Conservation (phyloP, 2,329 filamentous ascomycete species). For the Fusarium sarcochroum region DNA sequence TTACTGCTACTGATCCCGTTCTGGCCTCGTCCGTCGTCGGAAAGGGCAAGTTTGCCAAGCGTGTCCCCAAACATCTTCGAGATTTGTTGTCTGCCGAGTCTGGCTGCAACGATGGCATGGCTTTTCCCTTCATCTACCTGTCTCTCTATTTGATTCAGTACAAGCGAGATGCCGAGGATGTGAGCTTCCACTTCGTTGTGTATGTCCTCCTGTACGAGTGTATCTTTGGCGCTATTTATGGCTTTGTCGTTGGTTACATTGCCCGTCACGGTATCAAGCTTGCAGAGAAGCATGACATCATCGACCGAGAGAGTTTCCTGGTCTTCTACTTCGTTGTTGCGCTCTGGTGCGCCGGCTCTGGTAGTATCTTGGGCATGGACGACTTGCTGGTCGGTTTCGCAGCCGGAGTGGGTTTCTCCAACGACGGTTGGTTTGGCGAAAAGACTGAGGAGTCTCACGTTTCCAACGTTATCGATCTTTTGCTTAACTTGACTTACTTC, state of each 20-base stretch:
- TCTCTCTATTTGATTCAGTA: slow-evolving; percentile 91
- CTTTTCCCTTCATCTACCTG: slow-evolving; percentile 97
- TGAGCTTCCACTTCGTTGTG: slow-evolving; percentile 89
- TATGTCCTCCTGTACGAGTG: slow-evolving; percentile 95
- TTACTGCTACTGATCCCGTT: slow-evolving; percentile 97
- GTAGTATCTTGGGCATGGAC: slow-evolving; percentile 90
- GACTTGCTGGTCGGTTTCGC: slow-evolving; percentile 95
- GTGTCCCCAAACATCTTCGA: slow-evolving; percentile 96
- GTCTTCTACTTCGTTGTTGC: slow-evolving; percentile 99
- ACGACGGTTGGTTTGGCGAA: slow-evolving; percentile 98
- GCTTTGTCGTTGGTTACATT: slow-evolving; percentile 88
- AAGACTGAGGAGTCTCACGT: slow-evolving; percentile 99
- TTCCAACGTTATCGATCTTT: slow-evolving; percentile 97
- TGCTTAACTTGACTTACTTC: slow-evolving; percentile 98
- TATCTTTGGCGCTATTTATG: slow-evolving; percentile 90
- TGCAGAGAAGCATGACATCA: slow-evolving; percentile 86
- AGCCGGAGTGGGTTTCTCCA: slow-evolving; percentile 97
- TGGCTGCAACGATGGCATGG: slow-evolving; percentile 99
- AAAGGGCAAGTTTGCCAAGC: slow-evolving; percentile 98
- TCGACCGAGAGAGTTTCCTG: slow-evolving; percentile 96
- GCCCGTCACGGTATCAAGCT: slow-evolving; percentile 91
- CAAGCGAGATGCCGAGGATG: slow-evolving; percentile 74
- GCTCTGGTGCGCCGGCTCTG: slow-evolving; percentile 94
- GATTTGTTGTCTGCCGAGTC: slow-evolving; percentile 96
- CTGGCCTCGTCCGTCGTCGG: slow-evolving; percentile 97